Conservation (phyloP, 148 eudicot species). For the Nepenthes gracilis region DNA sequence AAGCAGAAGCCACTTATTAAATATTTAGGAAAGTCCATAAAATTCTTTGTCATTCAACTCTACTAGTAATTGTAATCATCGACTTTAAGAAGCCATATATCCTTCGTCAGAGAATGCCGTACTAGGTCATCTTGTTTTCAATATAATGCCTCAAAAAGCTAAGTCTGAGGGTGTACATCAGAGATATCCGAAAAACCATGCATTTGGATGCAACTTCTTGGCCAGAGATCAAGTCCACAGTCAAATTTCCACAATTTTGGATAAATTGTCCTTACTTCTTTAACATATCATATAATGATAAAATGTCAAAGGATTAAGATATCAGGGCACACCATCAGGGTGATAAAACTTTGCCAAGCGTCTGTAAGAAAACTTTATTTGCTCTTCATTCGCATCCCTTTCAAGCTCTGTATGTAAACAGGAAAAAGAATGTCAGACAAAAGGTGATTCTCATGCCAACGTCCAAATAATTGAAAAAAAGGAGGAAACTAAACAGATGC, state of each 20-base stretch:
- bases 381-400: constrained; percentile 75
- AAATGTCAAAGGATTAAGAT: constrained; percentile 6
- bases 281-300: not conserved
- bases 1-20: too few species aligned
- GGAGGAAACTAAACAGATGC: not conserved
- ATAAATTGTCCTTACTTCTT: not conserved
- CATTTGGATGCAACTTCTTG: not conserved
- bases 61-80: too few species aligned
- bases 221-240: not conserved
- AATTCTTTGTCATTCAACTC: too few species aligned
- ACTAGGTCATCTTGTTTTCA: not conserved
- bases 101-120: not conserved
- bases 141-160: too few species aligned
- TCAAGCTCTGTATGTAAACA: constrained; percentile 51
- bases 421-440: not conserved
- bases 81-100: not conserved
- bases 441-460: not conserved
- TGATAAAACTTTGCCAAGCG: constrained; percentile 93
- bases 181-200: not conserved
- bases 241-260: not conserved
- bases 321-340: constrained; percentile 76
- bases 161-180: too few species aligned
- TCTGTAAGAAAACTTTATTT: constrained; percentile 66
- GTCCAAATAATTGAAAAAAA: not conserved
- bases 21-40: too few species aligned